These are phyloP conservation scores for Emericellopsis terricola DNA, from an alignment of 495 filamentous ascomycete genomes.

Conservation along the genomic window DNA sequence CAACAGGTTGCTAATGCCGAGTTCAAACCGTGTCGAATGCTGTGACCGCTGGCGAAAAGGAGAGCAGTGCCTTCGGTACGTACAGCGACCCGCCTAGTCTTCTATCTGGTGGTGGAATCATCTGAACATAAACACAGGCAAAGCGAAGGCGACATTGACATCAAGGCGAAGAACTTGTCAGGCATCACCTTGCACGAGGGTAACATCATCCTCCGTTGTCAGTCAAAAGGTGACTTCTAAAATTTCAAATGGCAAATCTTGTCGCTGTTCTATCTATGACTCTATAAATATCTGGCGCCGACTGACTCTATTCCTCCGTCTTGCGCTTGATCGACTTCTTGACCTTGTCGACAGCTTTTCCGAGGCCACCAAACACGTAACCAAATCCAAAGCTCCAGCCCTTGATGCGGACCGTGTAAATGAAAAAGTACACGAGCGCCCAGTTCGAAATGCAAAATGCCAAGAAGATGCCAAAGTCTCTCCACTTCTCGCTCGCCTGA, in stretches of 20 bases:
- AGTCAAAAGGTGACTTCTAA: no score
- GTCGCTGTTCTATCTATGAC: neutral
- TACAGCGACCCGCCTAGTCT: no score
- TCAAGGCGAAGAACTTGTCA: no score
- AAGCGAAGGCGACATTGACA: no score
- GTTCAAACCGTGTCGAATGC: no score
- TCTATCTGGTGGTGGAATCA: no score
- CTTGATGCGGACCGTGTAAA: neutral
- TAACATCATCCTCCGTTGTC: no score
- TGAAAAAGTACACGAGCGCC: neutral
- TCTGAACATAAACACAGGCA: no score
- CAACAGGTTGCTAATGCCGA: no score
- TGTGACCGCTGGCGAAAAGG: no score
- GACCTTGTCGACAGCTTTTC: neutral
- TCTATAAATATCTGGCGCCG: neutral
- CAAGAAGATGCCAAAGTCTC: neutral
- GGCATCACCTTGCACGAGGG: no score
- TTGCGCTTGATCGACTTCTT: neutral
- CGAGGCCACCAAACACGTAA: neutral
- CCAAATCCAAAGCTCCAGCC: neutral
- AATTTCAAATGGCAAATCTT: neutral
- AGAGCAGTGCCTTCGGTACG: no score
- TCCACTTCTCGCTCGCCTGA: slow-evolving; percentile 4
- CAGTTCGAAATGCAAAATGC: neutral
- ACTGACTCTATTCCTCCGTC: neutral